Percentiles rank a stretch among this genome's conserved stretches.
phyloP scores from a whole-genome alignment of 2,329 filamentous ascomycete genomes.

The Aaosphaeria pasadenensis region DNA sequence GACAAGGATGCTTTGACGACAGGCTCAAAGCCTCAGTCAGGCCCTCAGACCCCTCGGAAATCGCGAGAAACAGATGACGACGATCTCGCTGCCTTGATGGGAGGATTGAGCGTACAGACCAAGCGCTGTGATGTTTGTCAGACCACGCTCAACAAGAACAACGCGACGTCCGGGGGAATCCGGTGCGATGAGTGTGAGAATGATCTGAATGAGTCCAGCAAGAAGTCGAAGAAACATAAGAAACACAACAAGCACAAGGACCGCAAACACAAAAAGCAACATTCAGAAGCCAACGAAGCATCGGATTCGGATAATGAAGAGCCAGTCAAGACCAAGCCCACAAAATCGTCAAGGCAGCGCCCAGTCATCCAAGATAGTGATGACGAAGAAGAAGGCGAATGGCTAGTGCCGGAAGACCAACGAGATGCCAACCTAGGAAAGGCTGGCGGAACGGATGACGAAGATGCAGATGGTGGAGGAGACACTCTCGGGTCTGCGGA shows the following conservation, averaged over 20 bases:
- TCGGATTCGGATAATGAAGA: slow-evolving; percentile 19
- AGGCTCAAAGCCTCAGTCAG: slow-evolving; percentile 47
- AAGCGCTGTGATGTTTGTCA: slow-evolving; percentile 86
- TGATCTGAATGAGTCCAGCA: slow-evolving; percentile 62
- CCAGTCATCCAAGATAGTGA: slow-evolving; percentile 62
- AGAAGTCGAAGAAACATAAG: slow-evolving; percentile 38
- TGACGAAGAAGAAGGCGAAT: slow-evolving; percentile 70
- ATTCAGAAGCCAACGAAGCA: slow-evolving; percentile 19
- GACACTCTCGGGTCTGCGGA: slow-evolving; percentile 74
- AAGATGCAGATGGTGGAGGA: slow-evolving; percentile 82
- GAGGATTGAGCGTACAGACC: slow-evolving; percentile 72
- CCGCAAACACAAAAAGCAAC: slow-evolving; percentile 35
- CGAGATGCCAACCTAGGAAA: slow-evolving; percentile 65
- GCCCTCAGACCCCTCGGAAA: slow-evolving; percentile 33
- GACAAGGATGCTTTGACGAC: slow-evolving; percentile 82
- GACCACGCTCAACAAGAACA: slow-evolving; percentile 59
- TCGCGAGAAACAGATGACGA: slow-evolving; percentile 51
- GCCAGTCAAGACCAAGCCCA: slow-evolving; percentile 2
- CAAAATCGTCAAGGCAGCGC: slow-evolving; percentile 26
- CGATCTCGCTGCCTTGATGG: slow-evolving; percentile 80
- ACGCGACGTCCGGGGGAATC: slow-evolving; percentile 51
- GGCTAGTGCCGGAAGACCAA: slow-evolving; percentile 72
- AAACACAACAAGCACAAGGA: slow-evolving; percentile 42
- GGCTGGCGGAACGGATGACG: slow-evolving; percentile 81
- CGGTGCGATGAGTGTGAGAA: slow-evolving; percentile 72